These are phyloP conservation scores for Monosporascus sp. DNA, from an alignment of 2,329 filamentous ascomycete genomes.

Conservation along the genomic window DNA sequence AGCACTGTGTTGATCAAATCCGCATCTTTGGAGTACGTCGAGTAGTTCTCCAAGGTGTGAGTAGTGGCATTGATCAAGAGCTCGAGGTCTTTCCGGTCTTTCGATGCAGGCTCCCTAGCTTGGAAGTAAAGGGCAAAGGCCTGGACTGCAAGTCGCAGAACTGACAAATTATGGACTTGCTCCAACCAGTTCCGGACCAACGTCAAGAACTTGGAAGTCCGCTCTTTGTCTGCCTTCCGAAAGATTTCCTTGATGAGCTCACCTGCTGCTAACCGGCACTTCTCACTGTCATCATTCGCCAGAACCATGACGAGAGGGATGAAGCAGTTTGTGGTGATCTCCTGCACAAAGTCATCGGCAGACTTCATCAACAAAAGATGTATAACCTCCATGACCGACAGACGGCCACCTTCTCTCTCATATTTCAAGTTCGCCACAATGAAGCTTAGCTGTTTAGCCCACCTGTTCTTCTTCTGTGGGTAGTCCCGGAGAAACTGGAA, in stretches of 20 bases:
- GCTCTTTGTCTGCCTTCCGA: conserved; percentile 67
- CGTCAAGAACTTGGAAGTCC: conserved; percentile 62
- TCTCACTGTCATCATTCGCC: conserved; percentile 80
- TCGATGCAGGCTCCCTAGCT: conserved; percentile 49
- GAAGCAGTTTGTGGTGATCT: conserved; percentile 77
- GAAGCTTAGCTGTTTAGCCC: conserved; percentile 84
- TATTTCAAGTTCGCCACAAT: conserved; percentile 89
- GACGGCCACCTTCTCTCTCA: conserved; percentile 76
- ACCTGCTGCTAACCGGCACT: conserved; percentile 77
- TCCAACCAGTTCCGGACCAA: conserved; percentile 72
- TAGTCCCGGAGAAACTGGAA: conserved; percentile 94
- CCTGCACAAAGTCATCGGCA: conserved; percentile 73
- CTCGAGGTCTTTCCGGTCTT: conserved; percentile 62
- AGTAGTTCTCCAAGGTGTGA: conserved; percentile 48
- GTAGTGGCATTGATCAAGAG: conserved; percentile 53
- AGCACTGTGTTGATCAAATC: conserved; percentile 72
- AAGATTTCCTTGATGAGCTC: conserved; percentile 78
- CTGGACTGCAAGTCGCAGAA: conserved; percentile 70
- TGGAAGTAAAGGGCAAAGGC: conserved; percentile 82
- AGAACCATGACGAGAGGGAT: conserved; percentile 79
- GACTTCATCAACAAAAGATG: conserved; percentile 83
- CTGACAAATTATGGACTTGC: conserved; percentile 64
- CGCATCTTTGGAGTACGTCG: conserved; percentile 52
- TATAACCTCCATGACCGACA: conserved; percentile 90
- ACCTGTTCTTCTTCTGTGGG: conserved; percentile 82